A percentile compares a stretch with the other conserved stretches of the same genome.
Conservation (phyloP, 306 rosid genomes). For the Mimosa pudica region DNA sequence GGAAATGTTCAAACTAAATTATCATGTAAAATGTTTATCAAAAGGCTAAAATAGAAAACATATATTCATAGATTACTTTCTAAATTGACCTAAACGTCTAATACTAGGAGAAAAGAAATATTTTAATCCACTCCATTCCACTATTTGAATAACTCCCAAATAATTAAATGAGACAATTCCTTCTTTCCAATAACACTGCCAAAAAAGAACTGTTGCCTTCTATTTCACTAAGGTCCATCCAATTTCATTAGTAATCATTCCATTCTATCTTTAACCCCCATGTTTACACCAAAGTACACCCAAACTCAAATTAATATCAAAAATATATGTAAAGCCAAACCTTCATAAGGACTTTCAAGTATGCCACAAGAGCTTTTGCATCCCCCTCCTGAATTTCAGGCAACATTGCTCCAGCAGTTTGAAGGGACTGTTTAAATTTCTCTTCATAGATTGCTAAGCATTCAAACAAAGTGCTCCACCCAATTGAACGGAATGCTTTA, state of each 20-base stretch:
- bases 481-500: constrained; percentile 93
- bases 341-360: constrained; percentile 88
- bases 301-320: neutral
- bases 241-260: neutral
- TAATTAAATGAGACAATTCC: neutral
- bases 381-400: constrained; percentile 96
- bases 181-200: neutral
- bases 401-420: constrained; percentile 78
- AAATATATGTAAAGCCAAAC: constrained; percentile 42
- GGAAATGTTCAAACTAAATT: neutral
- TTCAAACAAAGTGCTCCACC: constrained; percentile 96
- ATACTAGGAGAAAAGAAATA: neutral
- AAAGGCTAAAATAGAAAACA: neutral
- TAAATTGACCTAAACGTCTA: neutral
- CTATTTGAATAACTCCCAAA: neutral
- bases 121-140: neutral
- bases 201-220: neutral
- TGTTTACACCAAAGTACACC: neutral
- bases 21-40: neutral
- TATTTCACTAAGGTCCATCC: neutral
- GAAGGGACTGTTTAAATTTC: constrained; percentile 92
- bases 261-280: neutral
- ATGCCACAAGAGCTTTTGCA: constrained; percentile 95
- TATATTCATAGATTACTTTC: neutral
- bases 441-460: constrained; percentile 92